Evolutionary conservation across 2,329 filamentous ascomycete genomes (phyloP), one percentile per base, ranked within the genome.

Genomic region (Colletotrichum tabaci): DNA sequence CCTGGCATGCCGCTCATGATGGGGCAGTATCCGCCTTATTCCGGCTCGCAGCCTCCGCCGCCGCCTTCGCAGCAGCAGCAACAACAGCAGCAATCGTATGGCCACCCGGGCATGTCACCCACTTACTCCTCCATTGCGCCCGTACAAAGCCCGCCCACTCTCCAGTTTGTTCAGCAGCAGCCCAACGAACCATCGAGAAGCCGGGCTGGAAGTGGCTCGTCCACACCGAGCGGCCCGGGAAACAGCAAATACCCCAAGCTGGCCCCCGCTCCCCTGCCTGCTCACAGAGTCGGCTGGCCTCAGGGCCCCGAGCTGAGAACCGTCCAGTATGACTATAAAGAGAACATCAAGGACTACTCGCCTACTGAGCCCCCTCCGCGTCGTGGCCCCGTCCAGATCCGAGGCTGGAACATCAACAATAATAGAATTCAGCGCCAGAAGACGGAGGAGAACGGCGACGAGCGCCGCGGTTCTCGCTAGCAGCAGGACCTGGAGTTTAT

Each of bases 301-400:
- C 81, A 81, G 66, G 86, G 85, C 75, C 83, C 85, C 18, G 88
- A 90, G 74, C 82, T 90, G n/a, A 86, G 88, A 67, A 89, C 89
- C 4, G 87, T 89, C 4, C 87, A 86, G 47, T 90, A 90, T 74
- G 83, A 87, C 68, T 85, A 86, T 57, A 83, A 82, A 38, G 85
- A 86, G 73, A 86, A 87, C 23, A 89, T 90, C 76, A 90, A 90
- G 76, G 88, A 90, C 75, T 89, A 88, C 53, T 82, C 83, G 4
- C 84, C 87, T 2, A 85, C 84, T 21, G 88, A 89, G 61, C 87
- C 88, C 16, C 84, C 89, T 40, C 88, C 88, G 10, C 85, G 84
- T 58, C 87, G 85, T 18, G 88, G 87, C 0, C 88, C 88, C 0
- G 88, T 87, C 15, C 84, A 85, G 53, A 89, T 90, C 42, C 80